Conservation (phyloP, 2,329 filamentous ascomycete species). For the Neonectria neomacrospora region DNA sequence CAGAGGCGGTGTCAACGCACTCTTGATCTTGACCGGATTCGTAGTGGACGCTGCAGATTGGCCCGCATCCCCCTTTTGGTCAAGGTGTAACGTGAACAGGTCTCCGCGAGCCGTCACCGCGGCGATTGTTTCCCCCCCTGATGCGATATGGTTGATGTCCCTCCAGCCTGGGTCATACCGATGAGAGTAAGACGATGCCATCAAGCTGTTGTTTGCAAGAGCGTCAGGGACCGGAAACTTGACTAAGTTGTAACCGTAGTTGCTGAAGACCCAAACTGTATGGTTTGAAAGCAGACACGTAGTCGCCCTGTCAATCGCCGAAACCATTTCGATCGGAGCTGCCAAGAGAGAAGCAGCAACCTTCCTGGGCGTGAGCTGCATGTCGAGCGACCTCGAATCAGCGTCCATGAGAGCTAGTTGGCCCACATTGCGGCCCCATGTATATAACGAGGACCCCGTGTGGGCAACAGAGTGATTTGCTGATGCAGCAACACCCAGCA, state of each 20-base stretch:
- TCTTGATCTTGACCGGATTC: constrained; percentile 89
- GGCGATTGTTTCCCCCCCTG: constrained; percentile 91
- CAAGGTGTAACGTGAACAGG: constrained; percentile 85
- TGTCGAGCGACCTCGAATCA: constrained; percentile 88
- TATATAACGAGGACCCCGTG: constrained; percentile 83
- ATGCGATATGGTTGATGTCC: constrained; percentile 79
- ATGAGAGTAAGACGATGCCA: constrained; percentile 63
- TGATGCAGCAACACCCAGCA: constrained; percentile 88
- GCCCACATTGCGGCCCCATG: constrained; percentile 94
- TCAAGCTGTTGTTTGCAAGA: constrained; percentile 76
- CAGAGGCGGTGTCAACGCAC: constrained; percentile 80
- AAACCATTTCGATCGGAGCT: constrained; percentile 78
- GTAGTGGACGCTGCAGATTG: constrained; percentile 80
- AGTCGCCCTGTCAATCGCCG: constrained; percentile 91
- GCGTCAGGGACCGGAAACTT: constrained; percentile 80
- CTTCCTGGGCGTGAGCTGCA: constrained; percentile 84
- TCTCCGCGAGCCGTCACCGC: constrained; percentile 87
- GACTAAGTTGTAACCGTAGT: constrained; percentile 94
- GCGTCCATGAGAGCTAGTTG: constrained; percentile 95
- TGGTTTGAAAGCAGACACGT: constrained; percentile 86
- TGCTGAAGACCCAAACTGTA: constrained; percentile 93
- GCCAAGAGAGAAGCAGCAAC: constrained; percentile 82
- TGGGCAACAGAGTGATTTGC: constrained; percentile 91
- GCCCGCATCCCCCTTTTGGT: constrained; percentile 71
- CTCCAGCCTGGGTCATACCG: constrained; percentile 71